These are phyloP conservation scores for Kuraishia floccosa DNA, from an alignment of 805 yeast species.

Conservation along the genomic window DNA sequence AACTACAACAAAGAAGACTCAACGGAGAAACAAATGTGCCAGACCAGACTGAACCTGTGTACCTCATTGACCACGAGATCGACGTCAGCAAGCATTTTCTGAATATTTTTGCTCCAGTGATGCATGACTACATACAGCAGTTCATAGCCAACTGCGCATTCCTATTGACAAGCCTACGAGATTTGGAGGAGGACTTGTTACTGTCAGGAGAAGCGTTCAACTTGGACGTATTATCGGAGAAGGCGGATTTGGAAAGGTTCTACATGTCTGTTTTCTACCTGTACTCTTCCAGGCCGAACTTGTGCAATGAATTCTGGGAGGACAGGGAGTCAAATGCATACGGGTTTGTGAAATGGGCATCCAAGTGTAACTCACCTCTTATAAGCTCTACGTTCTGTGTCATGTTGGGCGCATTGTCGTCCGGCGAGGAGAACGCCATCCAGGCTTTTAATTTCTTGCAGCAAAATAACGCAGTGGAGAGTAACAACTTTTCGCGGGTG, in stretches of 20 bases:
- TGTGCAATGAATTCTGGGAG: constrained; percentile 55
- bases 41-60: constrained; percentile 15
- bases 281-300: constrained; percentile 48
- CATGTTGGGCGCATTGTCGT: constrained; percentile 65
- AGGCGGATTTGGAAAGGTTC: constrained; percentile 82
- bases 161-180: constrained; percentile 53
- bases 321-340: constrained; percentile 53
- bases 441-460: constrained; percentile 39
- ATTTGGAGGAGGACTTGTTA: constrained; percentile 63
- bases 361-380: constrained; percentile 63
- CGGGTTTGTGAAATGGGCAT: constrained; percentile 86
- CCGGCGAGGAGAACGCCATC: constrained; percentile 42
- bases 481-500: constrained; percentile 8
- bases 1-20: constrained; percentile 12
- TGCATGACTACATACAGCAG: constrained; percentile 39
- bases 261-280: constrained; percentile 65
- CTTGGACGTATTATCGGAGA: constrained; percentile 53
- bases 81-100: constrained; percentile 14
- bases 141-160: constrained; percentile 58
- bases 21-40: constrained; percentile 17
- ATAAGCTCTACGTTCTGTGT: constrained; percentile 76
- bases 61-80: constrained; percentile 11
- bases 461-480: constrained; percentile 11
- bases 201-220: constrained; percentile 43
- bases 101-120: constrained; percentile 24